Percentiles rank a stretch among this genome's conserved stretches.
Conservation (phyloP, 2,329 filamentous ascomycete genomes). For the Coleophoma cylindrospora region DNA sequence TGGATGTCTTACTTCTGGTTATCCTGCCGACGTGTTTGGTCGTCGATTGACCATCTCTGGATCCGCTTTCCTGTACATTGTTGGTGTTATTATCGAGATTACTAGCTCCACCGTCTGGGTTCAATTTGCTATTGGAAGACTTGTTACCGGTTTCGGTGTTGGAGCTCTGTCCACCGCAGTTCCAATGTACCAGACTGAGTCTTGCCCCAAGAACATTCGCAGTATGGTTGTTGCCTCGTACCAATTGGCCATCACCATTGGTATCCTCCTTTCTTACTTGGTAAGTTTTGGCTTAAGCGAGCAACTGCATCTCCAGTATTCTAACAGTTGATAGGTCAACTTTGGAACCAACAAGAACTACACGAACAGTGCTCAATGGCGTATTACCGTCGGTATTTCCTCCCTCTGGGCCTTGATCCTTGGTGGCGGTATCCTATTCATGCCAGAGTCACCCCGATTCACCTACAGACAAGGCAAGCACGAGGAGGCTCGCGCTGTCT, state of each 20-base stretch:
- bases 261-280: constrained; percentile 55
- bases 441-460: constrained; percentile 51
- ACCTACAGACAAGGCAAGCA: constrained; percentile 41
- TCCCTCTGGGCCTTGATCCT: constrained; percentile 51
- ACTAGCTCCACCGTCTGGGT: constrained; percentile 51
- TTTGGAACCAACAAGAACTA: constrained; percentile 48
- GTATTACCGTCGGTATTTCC: constrained; percentile 54
- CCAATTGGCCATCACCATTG: constrained; percentile 65
- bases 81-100: constrained; percentile 62
- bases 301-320: no score
- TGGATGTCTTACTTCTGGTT: constrained; percentile 53
- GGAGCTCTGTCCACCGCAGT: constrained; percentile 60
- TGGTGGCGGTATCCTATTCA: constrained; percentile 42
- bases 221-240: constrained; percentile 60
- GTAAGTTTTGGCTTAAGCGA: constrained; percentile 23
- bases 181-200: constrained; percentile 66
- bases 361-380: constrained; percentile 48
- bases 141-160: constrained; percentile 62
- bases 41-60: constrained; percentile 57
- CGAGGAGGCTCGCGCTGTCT: constrained; percentile 42
- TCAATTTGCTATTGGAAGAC: constrained; percentile 59
- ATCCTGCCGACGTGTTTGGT: constrained; percentile 56
- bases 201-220: constrained; percentile 57
- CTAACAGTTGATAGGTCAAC: constrained; percentile 37
- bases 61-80: constrained; percentile 56